These are phyloP conservation scores for Pythium inflatum DNA, from an alignment of 352 stramenopile species.

Conservation along the genomic window DNA sequence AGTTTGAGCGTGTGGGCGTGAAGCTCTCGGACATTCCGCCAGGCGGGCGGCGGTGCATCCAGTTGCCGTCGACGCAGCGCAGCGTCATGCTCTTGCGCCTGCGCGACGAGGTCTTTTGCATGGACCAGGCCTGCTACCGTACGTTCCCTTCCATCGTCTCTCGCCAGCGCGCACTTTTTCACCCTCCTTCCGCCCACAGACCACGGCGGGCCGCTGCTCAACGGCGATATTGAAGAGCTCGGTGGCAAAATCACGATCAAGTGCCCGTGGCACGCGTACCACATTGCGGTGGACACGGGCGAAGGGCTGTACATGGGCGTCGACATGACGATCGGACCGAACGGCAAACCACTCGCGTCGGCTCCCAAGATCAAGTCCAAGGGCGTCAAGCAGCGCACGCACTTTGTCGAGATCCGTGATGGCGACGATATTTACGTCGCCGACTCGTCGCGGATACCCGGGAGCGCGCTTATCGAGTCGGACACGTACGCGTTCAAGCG, in stretches of 20 bases:
- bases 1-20: slow-evolving; percentile 75
- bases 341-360: slow-evolving; percentile 55
- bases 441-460: slow-evolving; percentile 70
- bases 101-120: slow-evolving; percentile 71
- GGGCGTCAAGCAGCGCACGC: slow-evolving; percentile 83
- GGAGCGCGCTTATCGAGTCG: slow-evolving; percentile 54
- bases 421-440: slow-evolving; percentile 75
- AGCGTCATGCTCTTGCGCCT: slow-evolving; percentile 76
- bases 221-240: slow-evolving; percentile 86
- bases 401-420: slow-evolving; percentile 76
- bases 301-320: slow-evolving; percentile 88
- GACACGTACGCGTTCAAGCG: slow-evolving; percentile 78
- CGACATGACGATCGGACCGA: slow-evolving; percentile 62
- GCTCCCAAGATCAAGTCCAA: slow-evolving; percentile 76
- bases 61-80: slow-evolving; percentile 64
- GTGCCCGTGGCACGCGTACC: slow-evolving; percentile 87
- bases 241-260: slow-evolving; percentile 77
- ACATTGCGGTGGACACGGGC: slow-evolving; percentile 79
- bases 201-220: slow-evolving; percentile 76
- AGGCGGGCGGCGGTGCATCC: slow-evolving; percentile 56
- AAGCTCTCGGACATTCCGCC: slow-evolving; percentile 61
- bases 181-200: slow-evolving; percentile 38
- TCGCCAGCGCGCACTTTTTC: not conserved
- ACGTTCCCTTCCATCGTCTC: slow-evolving; percentile 14
- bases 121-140: slow-evolving; percentile 89